These are phyloP conservation scores for Lolium perenne DNA, from an alignment of 176 grass and related monocot species.

Conservation along the genomic window DNA sequence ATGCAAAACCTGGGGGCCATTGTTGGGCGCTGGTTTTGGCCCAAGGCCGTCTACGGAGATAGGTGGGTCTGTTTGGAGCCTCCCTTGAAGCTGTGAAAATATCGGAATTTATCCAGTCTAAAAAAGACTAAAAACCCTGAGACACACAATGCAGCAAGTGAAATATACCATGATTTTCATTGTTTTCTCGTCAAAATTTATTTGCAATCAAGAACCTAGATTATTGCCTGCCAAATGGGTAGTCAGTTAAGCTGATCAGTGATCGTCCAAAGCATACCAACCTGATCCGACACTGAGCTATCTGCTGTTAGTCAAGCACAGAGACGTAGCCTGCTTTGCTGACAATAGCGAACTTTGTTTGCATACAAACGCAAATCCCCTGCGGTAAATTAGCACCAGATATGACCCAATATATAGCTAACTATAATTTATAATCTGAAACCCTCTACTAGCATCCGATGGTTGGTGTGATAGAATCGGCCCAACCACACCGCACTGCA, in stretches of 20 bases:
- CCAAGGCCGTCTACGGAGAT: too few species aligned
- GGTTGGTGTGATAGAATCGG: slow-evolving; percentile 37
- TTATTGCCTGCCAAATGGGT: neutral
- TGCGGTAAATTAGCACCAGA: neutral
- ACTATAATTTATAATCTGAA: neutral
- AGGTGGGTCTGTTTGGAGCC: too few species aligned
- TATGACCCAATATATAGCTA: neutral
- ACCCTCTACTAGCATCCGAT: neutral
- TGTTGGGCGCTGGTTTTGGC: too few species aligned
- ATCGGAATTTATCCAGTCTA: neutral
- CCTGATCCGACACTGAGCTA: neutral
- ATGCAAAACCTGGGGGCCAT: too few species aligned
- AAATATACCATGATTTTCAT: neutral
- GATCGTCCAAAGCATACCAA: neutral
- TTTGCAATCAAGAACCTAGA: neutral
- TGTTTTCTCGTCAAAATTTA: neutral
- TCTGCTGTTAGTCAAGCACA: neutral
- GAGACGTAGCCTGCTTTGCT: neutral
- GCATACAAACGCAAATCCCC: slow-evolving; percentile 14
- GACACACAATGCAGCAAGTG: neutral
- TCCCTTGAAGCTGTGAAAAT: neutral
- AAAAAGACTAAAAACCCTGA: neutral
- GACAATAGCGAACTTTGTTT: neutral
- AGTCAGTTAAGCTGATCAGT: neutral
- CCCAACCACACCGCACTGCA: slow-evolving; percentile 32